A percentile compares a stretch with the other conserved stretches of the same genome.
Conservation (phyloP, 208 protist species). For the Leishmania mexicana region DNA sequence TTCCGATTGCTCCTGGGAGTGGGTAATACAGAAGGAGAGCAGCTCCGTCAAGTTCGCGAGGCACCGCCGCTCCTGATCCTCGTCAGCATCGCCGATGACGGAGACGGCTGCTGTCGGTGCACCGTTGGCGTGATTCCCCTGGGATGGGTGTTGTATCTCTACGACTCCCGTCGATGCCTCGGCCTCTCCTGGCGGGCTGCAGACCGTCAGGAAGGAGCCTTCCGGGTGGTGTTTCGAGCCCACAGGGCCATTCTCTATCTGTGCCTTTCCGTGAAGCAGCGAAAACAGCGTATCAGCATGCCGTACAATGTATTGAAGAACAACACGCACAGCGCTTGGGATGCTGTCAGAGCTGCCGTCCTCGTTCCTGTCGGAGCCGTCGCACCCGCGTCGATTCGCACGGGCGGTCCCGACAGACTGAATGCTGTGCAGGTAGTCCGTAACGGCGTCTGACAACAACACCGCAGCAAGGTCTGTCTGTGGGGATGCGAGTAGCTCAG, state of each 20-base stretch:
- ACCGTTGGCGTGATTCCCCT: background rate
- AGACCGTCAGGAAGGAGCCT: background rate
- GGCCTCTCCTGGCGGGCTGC: background rate
- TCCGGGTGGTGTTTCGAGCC: background rate
- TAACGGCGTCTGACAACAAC: conserved; percentile 14
- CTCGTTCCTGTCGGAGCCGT: background rate
- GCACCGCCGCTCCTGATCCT: conserved; percentile 17
- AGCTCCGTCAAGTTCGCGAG: conserved; percentile 34
- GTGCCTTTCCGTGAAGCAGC: conserved; percentile 14
- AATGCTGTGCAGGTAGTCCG: conserved; percentile 29
- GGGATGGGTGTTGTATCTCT: background rate
- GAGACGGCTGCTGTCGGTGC: background rate
- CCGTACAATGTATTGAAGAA: conserved; percentile 19
- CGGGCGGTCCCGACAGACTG: background rate
- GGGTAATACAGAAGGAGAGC: conserved; percentile 34
- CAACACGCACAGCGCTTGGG: conserved; percentile 5
- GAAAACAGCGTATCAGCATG: conserved; percentile 17
- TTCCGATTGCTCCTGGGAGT: conserved; percentile 18
- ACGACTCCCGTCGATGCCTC: background rate
- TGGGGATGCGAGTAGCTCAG: conserved; percentile 13
- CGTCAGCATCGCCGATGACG: background rate
- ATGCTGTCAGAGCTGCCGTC: background rate
- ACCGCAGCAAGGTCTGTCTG: conserved; percentile 11
- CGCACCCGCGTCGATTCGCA: background rate
- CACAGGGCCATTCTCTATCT: too few species aligned